Conservation (phyloP, 2,329 filamentous ascomycete species). For the Rutstroemia sydowiana region DNA sequence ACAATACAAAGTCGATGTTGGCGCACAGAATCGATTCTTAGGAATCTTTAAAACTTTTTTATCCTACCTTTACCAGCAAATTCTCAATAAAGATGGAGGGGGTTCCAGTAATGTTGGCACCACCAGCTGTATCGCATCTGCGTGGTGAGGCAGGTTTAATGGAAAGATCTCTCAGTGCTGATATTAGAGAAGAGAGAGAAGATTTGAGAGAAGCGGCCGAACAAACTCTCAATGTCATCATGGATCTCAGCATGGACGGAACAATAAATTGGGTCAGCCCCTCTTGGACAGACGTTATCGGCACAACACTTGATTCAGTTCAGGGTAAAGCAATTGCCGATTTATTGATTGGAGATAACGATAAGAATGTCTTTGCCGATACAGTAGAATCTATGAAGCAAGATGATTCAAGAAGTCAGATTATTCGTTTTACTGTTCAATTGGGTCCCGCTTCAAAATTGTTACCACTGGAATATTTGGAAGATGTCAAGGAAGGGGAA, state of each 20-base stretch:
- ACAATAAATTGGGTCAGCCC: constrained; percentile 93
- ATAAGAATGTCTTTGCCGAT: constrained; percentile 73
- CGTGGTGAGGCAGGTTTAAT: constrained; percentile 35
- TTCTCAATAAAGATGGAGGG: constrained; percentile 17
- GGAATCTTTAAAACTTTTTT: constrained; percentile 2
- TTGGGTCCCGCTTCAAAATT: constrained; percentile 65
- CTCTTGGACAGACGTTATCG: constrained; percentile 90
- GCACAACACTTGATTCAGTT: constrained; percentile 65
- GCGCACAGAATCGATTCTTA: constrained; percentile 7
- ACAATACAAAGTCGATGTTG: constrained; percentile 8
- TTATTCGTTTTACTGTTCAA: constrained; percentile 71
- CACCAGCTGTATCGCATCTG: constrained; percentile 26
- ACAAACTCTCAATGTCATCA: constrained; percentile 91
- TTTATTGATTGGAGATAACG: constrained; percentile 62
- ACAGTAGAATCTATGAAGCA: constrained; percentile 83
- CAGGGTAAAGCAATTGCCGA: constrained; percentile 73
- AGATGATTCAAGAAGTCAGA: constrained; percentile 88
- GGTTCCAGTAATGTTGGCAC: constrained; percentile 25
- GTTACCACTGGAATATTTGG: constrained; percentile 34
- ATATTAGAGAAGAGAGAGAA: constrained; percentile 88
- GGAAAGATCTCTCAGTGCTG: constrained; percentile 68
- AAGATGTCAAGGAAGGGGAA: constrained; percentile 17
- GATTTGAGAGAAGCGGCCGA: constrained; percentile 93
- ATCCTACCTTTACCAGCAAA: neutral
- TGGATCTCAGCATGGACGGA: constrained; percentile 86